Evolutionary conservation across 306 rosid species (phyloP).

Genomic region (Spatholobus suberectus): DNA sequence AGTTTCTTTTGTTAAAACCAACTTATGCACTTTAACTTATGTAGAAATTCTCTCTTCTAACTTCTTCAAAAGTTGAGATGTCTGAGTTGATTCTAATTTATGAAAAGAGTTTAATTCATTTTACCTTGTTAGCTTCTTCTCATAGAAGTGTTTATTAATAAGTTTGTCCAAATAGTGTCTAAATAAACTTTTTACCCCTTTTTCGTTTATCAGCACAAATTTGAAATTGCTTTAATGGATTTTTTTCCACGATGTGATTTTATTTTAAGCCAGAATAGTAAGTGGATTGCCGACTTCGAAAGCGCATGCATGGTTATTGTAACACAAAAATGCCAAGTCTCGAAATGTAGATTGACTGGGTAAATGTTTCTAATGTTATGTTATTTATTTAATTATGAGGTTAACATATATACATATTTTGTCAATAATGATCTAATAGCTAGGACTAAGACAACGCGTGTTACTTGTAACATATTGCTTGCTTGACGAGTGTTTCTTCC

Average conservation of each 20-base stretch:
- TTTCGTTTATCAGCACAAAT: not conserved
- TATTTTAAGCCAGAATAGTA: not conserved
- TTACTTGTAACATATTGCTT: constrained; percentile 1
- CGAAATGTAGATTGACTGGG: constrained; percentile 24
- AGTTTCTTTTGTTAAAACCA: too few relatives aligned
- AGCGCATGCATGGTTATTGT: constrained; percentile 16
- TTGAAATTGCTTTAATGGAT: not conserved
- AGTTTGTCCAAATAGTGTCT: too few relatives aligned
- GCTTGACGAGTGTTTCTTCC: not conserved
- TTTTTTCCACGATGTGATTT: not conserved
- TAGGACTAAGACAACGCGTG: not conserved
- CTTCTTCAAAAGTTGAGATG: too few relatives aligned
- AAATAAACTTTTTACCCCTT: not conserved
- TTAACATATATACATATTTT: not conserved
- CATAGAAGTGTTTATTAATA: too few relatives aligned
- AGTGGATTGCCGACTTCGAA: not conserved
- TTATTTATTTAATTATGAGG: not conserved
- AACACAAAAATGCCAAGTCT: constrained; percentile 21
- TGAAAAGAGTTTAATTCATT: too few relatives aligned
- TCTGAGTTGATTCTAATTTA: too few relatives aligned
- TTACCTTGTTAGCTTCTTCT: too few relatives aligned
- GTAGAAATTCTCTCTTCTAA: too few relatives aligned
- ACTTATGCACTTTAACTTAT: too few relatives aligned
- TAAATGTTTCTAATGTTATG: not conserved
- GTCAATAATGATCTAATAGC: not conserved